phyloP scores from a whole-genome alignment of 805 yeast genomes.

The Myxozyma nipponensis region DNA sequence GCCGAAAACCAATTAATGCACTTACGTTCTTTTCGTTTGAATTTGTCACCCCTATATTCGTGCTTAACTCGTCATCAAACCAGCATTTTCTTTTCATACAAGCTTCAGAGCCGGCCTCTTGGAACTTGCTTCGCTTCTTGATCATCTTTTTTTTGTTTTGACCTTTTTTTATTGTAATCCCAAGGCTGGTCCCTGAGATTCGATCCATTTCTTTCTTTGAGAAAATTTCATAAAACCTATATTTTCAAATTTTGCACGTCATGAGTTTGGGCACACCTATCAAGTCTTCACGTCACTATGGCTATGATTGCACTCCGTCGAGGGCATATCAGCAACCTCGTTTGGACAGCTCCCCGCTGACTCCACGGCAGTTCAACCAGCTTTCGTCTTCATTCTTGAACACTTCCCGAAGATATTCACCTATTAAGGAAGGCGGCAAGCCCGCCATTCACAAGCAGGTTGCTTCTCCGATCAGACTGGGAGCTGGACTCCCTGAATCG shows the following conservation, averaged over 20 bases:
- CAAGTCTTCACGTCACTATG: slow-evolving; percentile 22
- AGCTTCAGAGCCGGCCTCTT: slow-evolving; percentile 25
- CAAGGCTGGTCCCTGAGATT: slow-evolving; percentile 21
- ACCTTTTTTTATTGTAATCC: background rate
- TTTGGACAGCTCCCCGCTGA: slow-evolving; percentile 26
- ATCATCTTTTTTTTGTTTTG: slow-evolving; percentile 5
- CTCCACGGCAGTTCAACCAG: slow-evolving; percentile 18
- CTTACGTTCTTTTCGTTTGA: too few species aligned
- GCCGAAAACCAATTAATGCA: too few species aligned
- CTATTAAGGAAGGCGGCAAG: slow-evolving; percentile 9
- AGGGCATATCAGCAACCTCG: slow-evolving; percentile 25
- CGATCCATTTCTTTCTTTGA: background rate
- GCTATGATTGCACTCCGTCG: slow-evolving; percentile 26
- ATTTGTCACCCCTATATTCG: too few species aligned
- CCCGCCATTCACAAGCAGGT: slow-evolving; percentile 23
- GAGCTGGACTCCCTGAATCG: slow-evolving; percentile 44
- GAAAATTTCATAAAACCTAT: background rate
- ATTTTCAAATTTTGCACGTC: background rate
- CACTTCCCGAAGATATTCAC: slow-evolving; percentile 11
- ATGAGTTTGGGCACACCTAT: slow-evolving; percentile 29
- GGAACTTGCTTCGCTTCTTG: slow-evolving; percentile 15
- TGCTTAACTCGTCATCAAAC: too few species aligned
- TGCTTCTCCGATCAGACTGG: slow-evolving; percentile 46
- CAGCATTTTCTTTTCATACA: background rate
- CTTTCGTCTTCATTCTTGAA: slow-evolving; percentile 8